Evolutionary conservation across 148 eudicot genomes (phyloP), one percentile per base, ranked within the genome.

Genomic region (Linanthus parryae): DNA sequence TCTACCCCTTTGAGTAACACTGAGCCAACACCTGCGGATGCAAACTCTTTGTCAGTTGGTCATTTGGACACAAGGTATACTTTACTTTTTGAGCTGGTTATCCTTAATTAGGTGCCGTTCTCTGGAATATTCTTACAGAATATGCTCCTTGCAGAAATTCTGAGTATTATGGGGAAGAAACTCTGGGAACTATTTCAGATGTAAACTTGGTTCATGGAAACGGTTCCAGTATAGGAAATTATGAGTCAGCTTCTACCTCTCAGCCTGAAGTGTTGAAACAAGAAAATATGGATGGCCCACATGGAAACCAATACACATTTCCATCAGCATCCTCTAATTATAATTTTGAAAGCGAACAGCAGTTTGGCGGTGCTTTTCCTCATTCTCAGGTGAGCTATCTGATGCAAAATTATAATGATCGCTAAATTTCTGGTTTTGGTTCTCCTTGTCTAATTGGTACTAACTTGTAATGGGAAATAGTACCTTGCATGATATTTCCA

Each of bases 91-190:
- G 20, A 52, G 13, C 19, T 58, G 7, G 41, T 2, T 0, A 25
- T 17, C 29, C 36, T 39, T 50, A 14, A 12, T 46, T 33, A n/a
- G n/a, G n/a, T n/a, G n/a, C 34, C 9, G 35, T 7, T 28, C 16
- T 30, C 7, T 48, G 22, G 21, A 16, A 24, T 47, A 47, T 47
- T n/a, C n/a, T n/a, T n/a, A n/a, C n/a, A n/a, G n/a, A n/a, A n/a
- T n/a, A n/a, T 38, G 18, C 30, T 40, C 3, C 19, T 56, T 59
- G 66, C 76, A 92, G 98, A 70, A 73, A 77, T 66, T 19, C 87
- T 34, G 94, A 92, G 31, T 87, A 81, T 57, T 84, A 77, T 59
- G 85, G 62, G 14, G 89, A 87, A 10, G 96, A 87, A 30, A 72
- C 85, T 65, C 74, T 74, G n/a, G 54, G 76, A 67, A 45, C 75